phyloP scores from a whole-genome alignment of 495 filamentous ascomycete genomes.

The Hyaloscypha variabilis region DNA sequence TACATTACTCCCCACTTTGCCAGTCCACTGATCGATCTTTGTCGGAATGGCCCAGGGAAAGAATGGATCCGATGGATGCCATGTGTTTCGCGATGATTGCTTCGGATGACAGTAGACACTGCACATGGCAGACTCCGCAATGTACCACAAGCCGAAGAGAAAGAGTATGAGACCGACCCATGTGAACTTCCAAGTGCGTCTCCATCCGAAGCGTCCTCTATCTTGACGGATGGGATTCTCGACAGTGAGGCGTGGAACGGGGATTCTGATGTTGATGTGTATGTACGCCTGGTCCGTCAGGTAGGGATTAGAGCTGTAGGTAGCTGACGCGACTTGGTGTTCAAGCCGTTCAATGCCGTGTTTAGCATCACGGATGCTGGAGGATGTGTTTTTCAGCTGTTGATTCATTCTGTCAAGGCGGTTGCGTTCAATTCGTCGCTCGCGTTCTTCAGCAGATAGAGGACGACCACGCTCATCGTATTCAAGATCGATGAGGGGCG shows the following conservation, averaged over 20 bases:
- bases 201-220: slow-evolving; percentile 6
- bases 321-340: slow-evolving; percentile 51
- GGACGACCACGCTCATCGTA: slow-evolving; percentile 38
- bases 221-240: neutral
- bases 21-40: slow-evolving; percentile 56
- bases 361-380: slow-evolving; percentile 67
- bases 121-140: slow-evolving; percentile 63
- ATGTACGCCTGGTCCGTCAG: slow-evolving; percentile 24
- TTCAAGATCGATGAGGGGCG: slow-evolving; percentile 27
- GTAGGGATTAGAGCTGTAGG: slow-evolving; percentile 8
- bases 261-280: slow-evolving; percentile 41
- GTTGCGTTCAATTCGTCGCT: slow-evolving; percentile 43
- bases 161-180: slow-evolving; percentile 55
- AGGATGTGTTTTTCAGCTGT: slow-evolving; percentile 58
- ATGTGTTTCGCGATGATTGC: slow-evolving; percentile 47
- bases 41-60: slow-evolving; percentile 57
- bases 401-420: slow-evolving; percentile 58
- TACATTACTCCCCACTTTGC: slow-evolving; percentile 14
- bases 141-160: slow-evolving; percentile 54
- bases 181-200: slow-evolving; percentile 48
- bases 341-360: slow-evolving; percentile 69
- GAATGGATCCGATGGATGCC: slow-evolving; percentile 52
- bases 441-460: slow-evolving; percentile 41
- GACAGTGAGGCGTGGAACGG: slow-evolving; percentile 54
- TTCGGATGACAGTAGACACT: slow-evolving; percentile 61